These are phyloP conservation scores for Grammothele lineata DNA, from an alignment of 768 basidiomycete genomes.

Conservation along the genomic window DNA sequence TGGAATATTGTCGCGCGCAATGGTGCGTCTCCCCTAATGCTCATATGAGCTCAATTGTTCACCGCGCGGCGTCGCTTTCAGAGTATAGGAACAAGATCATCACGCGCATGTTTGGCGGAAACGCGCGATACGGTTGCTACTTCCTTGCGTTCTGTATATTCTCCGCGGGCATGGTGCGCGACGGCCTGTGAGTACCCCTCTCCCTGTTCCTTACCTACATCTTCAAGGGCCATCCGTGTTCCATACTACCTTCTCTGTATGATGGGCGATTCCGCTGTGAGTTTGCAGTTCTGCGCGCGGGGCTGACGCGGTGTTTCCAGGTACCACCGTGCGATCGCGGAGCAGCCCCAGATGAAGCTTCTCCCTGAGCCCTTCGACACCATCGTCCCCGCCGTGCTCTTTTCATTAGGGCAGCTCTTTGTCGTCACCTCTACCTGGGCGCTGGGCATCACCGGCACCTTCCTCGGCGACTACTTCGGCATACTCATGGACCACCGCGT, in stretches of 20 bases:
- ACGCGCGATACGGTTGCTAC: constrained; percentile 75
- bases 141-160: constrained; percentile 84
- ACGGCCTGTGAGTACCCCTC: constrained; percentile 62
- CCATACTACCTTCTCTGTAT: too few species aligned
- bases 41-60: background rate
- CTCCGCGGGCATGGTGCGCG: constrained; percentile 78
- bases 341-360: constrained; percentile 68
- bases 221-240: too few species aligned
- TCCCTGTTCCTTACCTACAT: background rate
- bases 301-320: too few species aligned
- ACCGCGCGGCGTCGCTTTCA: constrained; percentile 32
- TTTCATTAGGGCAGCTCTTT: constrained; percentile 74
- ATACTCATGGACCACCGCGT: constrained; percentile 86
- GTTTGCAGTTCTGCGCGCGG: too few species aligned
- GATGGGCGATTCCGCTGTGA: too few species aligned
- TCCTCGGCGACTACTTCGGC: constrained; percentile 81
- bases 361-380: constrained; percentile 65
- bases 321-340: constrained; percentile 67
- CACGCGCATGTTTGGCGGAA: constrained; percentile 78
- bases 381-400: constrained; percentile 54
- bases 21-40: constrained; percentile 46
- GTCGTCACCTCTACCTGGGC: constrained; percentile 88
- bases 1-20: constrained; percentile 96
- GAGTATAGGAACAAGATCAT: constrained; percentile 85
- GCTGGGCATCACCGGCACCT: constrained; percentile 91